A percentile compares a stretch with the other conserved stretches of the same genome.
phyloP scores from a whole-genome alignment of 805 yeast genomes.

The Cephaloascus albidus region DNA sequence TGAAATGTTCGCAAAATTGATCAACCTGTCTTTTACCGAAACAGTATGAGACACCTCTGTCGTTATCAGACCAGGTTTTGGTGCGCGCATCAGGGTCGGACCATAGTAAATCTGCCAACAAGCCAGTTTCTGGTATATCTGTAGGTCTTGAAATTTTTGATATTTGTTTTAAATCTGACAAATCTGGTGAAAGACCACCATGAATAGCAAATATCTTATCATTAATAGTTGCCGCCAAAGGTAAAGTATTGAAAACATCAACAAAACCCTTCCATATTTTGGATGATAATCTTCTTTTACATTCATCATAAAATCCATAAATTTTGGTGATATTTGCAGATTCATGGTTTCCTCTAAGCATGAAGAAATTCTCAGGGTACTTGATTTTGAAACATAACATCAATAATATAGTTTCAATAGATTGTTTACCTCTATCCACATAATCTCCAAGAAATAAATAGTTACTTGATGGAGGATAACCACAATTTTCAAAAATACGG shows the following conservation, averaged over 20 bases:
- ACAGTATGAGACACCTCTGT: slow-evolving; percentile 75
- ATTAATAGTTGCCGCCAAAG: slow-evolving; percentile 53
- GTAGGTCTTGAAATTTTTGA: slow-evolving; percentile 71
- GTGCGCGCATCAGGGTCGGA: slow-evolving; percentile 63
- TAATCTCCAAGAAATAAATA: slow-evolving; percentile 51
- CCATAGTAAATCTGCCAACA: slow-evolving; percentile 74
- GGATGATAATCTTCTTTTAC: slow-evolving; percentile 39
- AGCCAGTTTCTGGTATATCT: slow-evolving; percentile 74
- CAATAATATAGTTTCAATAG: slow-evolving; percentile 44
- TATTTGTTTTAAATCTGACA: slow-evolving; percentile 56
- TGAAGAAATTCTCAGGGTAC: slow-evolving; percentile 52
- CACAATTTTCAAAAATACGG: slow-evolving; percentile 47
- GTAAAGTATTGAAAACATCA: slow-evolving; percentile 50
- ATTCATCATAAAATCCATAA: slow-evolving; percentile 54
- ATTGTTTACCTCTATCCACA: slow-evolving; percentile 51
- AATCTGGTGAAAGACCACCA: slow-evolving; percentile 71
- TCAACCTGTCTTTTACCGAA: slow-evolving; percentile 71
- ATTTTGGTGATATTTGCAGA: slow-evolving; percentile 49
- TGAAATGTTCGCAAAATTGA: slow-evolving; percentile 53
- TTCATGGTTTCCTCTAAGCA: slow-evolving; percentile 54
- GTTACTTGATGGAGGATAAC: slow-evolving; percentile 49
- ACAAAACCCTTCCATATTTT: slow-evolving; percentile 43
- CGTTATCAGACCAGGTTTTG: slow-evolving; percentile 70
- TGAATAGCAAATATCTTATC: slow-evolving; percentile 52
- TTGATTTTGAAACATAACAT: slow-evolving; percentile 45